Evolutionary conservation across 2,329 filamentous ascomycete species (phyloP).

Genomic region (Fusarium nisikadoi): DNA sequence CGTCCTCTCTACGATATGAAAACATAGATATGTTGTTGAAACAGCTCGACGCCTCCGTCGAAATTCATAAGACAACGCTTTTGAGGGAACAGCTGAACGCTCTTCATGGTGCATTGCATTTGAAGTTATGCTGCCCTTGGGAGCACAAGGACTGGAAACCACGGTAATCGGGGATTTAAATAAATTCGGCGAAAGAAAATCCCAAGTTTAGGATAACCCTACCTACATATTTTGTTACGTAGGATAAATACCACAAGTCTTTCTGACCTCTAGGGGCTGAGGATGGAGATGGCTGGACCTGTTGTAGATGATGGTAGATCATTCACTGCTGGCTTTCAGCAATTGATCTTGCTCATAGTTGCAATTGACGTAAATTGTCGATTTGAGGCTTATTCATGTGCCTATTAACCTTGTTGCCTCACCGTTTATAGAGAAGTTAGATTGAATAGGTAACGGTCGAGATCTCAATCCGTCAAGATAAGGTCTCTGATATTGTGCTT

Average conservation of each 20-base stretch:
- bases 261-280: no score
- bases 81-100: background rate
- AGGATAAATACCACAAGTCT: no score
- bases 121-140: fast-evolving
- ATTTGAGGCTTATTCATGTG: background rate
- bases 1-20: background rate
- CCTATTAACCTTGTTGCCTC: background rate
- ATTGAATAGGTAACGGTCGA: background rate
- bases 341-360: background rate
- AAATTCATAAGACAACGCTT: background rate
- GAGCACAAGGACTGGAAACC: background rate
- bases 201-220: background rate
- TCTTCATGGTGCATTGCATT: no score
- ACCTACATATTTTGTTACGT: no score
- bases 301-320: no score
- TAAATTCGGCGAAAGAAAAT: background rate
- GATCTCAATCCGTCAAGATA: background rate
- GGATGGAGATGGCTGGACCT: background rate
- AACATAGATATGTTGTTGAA: no score
- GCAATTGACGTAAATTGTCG: background rate
- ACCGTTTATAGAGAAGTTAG: background rate
- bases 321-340: background rate
- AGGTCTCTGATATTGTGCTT: constrained; percentile 1
- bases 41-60: background rate
- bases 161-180: background rate